phyloP scores from a whole-genome alignment of 305 asterid genomes.

The Fraxinus ornus region DNA sequence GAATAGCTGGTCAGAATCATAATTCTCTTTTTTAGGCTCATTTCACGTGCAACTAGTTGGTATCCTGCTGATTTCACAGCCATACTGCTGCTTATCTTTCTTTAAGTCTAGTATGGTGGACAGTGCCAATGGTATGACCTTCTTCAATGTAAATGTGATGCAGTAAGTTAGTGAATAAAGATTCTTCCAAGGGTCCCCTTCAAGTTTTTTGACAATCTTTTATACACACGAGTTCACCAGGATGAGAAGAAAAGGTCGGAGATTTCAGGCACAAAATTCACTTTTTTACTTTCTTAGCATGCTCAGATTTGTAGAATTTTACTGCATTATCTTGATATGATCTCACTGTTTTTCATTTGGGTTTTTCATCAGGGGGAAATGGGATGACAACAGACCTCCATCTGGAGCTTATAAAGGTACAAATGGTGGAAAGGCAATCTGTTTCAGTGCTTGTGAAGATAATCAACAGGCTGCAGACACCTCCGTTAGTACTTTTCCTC shows the following conservation, averaged over 20 bases:
- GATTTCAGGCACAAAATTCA: not conserved
- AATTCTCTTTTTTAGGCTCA: not conserved
- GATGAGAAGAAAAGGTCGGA: not conserved
- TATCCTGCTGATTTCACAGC: not conserved
- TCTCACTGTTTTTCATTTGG: not conserved
- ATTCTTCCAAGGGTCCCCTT: not conserved
- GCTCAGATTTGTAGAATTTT: constrained; percentile 10
- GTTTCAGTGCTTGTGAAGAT: constrained; percentile 77
- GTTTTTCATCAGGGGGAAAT: constrained; percentile 34
- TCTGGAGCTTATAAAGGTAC: constrained; percentile 50
- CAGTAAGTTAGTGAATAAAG: not conserved
- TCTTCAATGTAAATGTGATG: not conserved
- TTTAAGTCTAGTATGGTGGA: too few relatives aligned
- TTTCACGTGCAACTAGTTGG: not conserved
- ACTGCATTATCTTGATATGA: constrained; percentile 13
- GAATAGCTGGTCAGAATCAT: not conserved
- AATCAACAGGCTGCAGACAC: constrained; percentile 72
- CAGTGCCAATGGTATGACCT: not conserved
- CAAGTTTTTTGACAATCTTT: not conserved
- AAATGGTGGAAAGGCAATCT: constrained; percentile 59
- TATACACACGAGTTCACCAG: not conserved
- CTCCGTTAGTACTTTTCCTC: constrained; percentile 37
- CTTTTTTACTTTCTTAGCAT: not conserved
- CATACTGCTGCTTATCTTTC: not conserved
- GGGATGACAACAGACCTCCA: constrained; percentile 54